These are phyloP conservation scores for Globisporangium recalcitrans DNA, from an alignment of 352 stramenopile species.

Conservation along the genomic window DNA sequence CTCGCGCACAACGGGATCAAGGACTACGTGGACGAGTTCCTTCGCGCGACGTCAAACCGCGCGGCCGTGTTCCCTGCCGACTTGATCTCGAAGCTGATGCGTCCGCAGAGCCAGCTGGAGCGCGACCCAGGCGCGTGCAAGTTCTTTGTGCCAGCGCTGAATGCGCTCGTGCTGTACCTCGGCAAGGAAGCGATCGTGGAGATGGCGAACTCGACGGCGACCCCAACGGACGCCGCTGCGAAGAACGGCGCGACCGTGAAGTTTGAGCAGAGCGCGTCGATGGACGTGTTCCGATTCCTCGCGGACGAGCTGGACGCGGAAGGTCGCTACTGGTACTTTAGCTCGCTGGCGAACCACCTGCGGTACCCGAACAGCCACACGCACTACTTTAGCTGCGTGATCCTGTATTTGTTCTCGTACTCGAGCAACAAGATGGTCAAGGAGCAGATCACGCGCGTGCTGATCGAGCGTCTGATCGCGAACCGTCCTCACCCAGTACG, in stretches of 20 bases:
- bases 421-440: slow-evolving; percentile 95
- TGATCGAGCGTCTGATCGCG: slow-evolving; percentile 98
- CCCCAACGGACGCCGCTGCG: slow-evolving; percentile 2
- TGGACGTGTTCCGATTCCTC: slow-evolving; percentile 95
- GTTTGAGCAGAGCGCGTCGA: slow-evolving; percentile 84
- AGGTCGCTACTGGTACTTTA: slow-evolving; percentile 97
- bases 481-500: slow-evolving; percentile 95
- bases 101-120: slow-evolving; percentile 51
- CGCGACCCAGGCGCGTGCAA: slow-evolving; percentile 68
- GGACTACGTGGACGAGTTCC: slow-evolving; percentile 94
- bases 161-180: slow-evolving; percentile 84
- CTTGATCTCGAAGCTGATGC: slow-evolving; percentile 70
- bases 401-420: slow-evolving; percentile 98
- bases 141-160: slow-evolving; percentile 93
- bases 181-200: slow-evolving; percentile 82
- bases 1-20: slow-evolving; percentile 89
- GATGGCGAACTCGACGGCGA: slow-evolving; percentile 48
- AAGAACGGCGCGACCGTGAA: slow-evolving; percentile 40
- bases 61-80: slow-evolving; percentile 86
- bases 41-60: slow-evolving; percentile 85
- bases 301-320: slow-evolving; percentile 94
- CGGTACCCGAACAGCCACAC: slow-evolving; percentile 99
- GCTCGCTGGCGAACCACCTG: slow-evolving; percentile 98
- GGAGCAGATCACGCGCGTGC: slow-evolving; percentile 97
- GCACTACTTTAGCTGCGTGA: slow-evolving; percentile 98